Percentiles rank a stretch among this genome's conserved stretches.
phyloP scores from a whole-genome alignment of 2,329 filamentous ascomycete genomes.

The Coniochaeta hoffmannii region DNA sequence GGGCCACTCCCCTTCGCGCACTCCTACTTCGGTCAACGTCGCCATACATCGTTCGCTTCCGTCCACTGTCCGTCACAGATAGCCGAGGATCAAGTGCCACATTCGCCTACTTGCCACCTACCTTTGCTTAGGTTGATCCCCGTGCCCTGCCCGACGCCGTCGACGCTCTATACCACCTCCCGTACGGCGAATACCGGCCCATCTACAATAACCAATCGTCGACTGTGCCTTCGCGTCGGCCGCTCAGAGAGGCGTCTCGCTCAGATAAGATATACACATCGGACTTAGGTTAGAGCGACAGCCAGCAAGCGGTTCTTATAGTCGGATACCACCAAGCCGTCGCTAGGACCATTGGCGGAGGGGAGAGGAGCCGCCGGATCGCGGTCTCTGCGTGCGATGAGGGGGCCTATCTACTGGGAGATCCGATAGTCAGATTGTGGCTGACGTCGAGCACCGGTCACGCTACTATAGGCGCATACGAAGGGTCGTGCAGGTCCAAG shows the following conservation, averaged over 20 bases:
- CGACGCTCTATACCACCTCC: background rate
- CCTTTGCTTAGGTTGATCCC: background rate
- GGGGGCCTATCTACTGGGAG: slow-evolving; percentile 24
- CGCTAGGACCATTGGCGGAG: slow-evolving; percentile 3
- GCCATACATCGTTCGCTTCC: background rate
- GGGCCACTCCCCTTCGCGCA: background rate
- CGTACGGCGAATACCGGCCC: background rate
- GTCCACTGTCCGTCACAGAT: background rate
- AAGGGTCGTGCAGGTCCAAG: background rate
- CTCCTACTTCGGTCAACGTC: background rate
- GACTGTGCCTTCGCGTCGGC: background rate
- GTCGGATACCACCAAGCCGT: background rate
- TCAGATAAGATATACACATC: background rate
- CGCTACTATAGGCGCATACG: slow-evolving; percentile 9
- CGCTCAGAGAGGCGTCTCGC: background rate
- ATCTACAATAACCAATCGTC: background rate
- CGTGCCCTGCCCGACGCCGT: background rate
- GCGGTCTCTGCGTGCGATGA: slow-evolving; percentile 34
- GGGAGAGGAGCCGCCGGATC: slow-evolving; percentile 19
- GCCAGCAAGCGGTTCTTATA: background rate
- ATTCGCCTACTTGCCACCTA: background rate
- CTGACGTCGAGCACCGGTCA: slow-evolving; percentile 21
- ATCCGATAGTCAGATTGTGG: background rate
- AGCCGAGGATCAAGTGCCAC: background rate
- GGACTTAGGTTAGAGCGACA: background rate